Evolutionary conservation across 108 stramenopile species (phyloP).

Genomic region (Stephanodiscus triporus): DNA sequence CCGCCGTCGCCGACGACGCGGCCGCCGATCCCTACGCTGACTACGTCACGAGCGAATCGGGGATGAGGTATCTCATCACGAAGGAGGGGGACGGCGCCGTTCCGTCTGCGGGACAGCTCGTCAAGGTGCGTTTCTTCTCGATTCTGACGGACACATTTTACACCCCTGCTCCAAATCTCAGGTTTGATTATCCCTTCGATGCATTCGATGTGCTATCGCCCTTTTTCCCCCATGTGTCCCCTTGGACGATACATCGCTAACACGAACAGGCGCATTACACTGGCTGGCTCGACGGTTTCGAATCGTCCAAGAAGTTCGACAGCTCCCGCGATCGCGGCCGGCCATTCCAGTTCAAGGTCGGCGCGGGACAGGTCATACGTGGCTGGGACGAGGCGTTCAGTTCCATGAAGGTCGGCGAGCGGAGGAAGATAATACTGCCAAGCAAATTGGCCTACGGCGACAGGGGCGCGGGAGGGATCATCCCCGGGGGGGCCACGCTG

Average conservation of each 20-base stretch:
- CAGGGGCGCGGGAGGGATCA: constrained; percentile 88
- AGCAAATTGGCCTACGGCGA: constrained; percentile 89
- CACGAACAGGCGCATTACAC: constrained; percentile 86
- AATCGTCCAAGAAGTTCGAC: constrained; percentile 89
- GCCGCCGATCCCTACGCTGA: constrained; percentile 53
- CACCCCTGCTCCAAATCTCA: no score
- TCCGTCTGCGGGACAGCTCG: constrained; percentile 77
- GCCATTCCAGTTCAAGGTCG: constrained; percentile 93
- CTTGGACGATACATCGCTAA: no score
- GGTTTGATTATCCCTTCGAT: neutral
- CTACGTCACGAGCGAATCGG: constrained; percentile 83
- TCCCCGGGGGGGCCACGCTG: constrained; percentile 91
- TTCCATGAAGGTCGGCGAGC: constrained; percentile 93
- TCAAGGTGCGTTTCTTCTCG: constrained; percentile 57
- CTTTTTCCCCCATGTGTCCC: no score
- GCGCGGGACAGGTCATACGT: constrained; percentile 92
- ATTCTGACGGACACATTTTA: no score
- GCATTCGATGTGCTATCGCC: no score
- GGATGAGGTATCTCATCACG: constrained; percentile 86
- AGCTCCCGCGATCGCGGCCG: constrained; percentile 90
- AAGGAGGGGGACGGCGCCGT: constrained; percentile 90
- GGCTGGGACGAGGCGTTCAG: constrained; percentile 85
- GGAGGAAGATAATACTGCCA: constrained; percentile 87
- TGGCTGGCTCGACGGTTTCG: constrained; percentile 94
- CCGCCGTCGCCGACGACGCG: constrained; percentile 40